A percentile compares a stretch with the other conserved stretches of the same genome.
Conservation (phyloP, 768 basidiomycete species). For the Naganishia vishniacii region DNA sequence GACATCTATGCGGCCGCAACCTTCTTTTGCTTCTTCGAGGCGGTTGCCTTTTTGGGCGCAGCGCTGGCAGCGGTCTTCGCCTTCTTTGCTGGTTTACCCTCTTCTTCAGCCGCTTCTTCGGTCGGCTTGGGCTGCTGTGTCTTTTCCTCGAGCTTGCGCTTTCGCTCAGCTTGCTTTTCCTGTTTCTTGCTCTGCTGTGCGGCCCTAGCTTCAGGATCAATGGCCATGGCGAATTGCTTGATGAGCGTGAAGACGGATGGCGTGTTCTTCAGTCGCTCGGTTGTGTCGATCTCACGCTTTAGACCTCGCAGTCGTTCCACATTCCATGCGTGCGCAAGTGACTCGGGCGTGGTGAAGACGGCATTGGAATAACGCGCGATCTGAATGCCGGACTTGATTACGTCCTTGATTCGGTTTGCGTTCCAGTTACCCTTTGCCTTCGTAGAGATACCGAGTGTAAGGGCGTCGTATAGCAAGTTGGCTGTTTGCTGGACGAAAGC, state of each 20-base stretch:
- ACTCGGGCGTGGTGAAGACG: conserved; percentile 44
- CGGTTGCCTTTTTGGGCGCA: neutral
- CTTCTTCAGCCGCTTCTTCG: neutral
- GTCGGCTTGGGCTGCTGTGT: neutral
- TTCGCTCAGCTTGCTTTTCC: conserved; percentile 30
- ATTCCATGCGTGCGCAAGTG: conserved; percentile 57
- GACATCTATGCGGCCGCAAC: neutral
- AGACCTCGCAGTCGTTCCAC: conserved; percentile 58
- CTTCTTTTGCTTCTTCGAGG: conserved; percentile 18
- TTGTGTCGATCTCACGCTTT: conserved; percentile 52
- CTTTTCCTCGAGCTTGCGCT: conserved; percentile 28
- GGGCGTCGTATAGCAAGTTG: conserved; percentile 53
- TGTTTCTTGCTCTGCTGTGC: conserved; percentile 30
- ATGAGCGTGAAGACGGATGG: conserved; percentile 61
- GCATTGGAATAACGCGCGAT: conserved; percentile 65
- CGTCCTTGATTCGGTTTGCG: conserved; percentile 67
- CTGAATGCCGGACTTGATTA: conserved; percentile 64
- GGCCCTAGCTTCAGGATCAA: conserved; percentile 32
- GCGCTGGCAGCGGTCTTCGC: conserved; percentile 7
- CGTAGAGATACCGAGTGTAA: conserved; percentile 40
- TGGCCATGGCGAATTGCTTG: conserved; percentile 56
- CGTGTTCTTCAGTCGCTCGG: conserved; percentile 62
- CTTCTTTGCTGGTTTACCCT: conserved; percentile 18
- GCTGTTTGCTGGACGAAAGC: conserved; percentile 57
- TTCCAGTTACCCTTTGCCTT: conserved; percentile 50